Percentiles rank a stretch among this genome's conserved stretches.
Conservation (phyloP, 805 yeast genomes). For the Yueomyces sp. region DNA sequence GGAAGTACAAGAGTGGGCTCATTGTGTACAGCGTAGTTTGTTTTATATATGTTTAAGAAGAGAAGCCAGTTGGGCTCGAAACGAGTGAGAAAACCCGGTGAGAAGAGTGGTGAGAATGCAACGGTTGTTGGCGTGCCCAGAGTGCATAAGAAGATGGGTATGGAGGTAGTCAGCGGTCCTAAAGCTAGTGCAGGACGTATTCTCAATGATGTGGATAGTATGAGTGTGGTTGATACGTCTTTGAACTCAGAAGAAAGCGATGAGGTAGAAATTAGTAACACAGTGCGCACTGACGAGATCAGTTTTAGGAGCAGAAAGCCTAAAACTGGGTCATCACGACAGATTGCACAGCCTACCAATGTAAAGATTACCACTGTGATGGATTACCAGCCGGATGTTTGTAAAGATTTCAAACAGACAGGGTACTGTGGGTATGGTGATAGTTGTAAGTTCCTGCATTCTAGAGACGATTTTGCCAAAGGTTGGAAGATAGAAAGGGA, state of each 20-base stretch:
- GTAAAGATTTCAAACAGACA: conserved; percentile 81
- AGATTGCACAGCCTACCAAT: conserved; percentile 24
- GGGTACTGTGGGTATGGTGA: conserved; percentile 98
- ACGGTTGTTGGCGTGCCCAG: no score
- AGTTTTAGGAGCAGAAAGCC: background rate
- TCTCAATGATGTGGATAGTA: no score
- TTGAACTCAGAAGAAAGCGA: background rate
- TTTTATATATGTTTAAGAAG: background rate
- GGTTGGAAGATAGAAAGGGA: conserved; percentile 56
- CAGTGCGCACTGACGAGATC: background rate
- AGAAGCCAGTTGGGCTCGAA: background rate
- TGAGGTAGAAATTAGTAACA: background rate
- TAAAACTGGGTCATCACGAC: background rate
- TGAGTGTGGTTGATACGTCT: no score
- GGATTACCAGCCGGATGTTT: conserved; percentile 87
- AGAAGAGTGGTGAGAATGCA: background rate
- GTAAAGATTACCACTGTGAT: conserved; percentile 54
- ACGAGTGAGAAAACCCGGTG: background rate
- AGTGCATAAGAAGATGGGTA: background rate
- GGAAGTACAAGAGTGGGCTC: no score
- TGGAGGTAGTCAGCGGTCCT: background rate
- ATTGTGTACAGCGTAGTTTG: no score
- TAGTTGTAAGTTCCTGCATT: conserved; percentile 86
- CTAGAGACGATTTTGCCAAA: conserved; percentile 70
- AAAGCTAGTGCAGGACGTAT: no score